These are phyloP conservation scores for Acanthamoeba sp. DNA, from an alignment of 208 protist species.

Conservation along the genomic window DNA sequence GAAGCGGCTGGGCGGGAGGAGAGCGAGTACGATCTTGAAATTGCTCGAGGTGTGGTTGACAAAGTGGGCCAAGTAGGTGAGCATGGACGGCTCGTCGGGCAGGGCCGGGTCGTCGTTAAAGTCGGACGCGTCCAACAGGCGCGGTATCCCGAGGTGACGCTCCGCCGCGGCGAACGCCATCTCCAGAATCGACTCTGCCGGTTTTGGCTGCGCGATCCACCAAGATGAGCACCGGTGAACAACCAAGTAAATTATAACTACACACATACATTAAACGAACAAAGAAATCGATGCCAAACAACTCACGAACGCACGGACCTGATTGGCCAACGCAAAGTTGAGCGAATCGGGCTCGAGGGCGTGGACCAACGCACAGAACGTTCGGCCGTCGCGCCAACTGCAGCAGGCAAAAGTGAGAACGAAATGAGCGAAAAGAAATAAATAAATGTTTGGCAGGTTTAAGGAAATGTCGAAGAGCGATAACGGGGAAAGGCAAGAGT, in stretches of 20 bases:
- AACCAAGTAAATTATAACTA: no score
- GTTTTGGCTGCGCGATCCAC: not conserved
- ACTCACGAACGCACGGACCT: no score
- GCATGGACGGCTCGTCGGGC: not conserved
- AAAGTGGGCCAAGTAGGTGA: slow-evolving; percentile 24
- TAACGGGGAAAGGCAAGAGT: not conserved
- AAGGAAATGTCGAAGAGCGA: not conserved
- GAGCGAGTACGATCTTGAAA: not conserved
- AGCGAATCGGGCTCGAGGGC: not conserved
- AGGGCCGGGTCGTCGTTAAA: not conserved
- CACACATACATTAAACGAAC: no score
- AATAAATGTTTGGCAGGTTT: no score
- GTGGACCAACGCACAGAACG: not conserved
- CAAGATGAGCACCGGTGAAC: no score
- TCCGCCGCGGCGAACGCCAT: not conserved
- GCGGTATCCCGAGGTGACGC: not conserved
- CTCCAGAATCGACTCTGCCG: not conserved
- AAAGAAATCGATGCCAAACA: no score
- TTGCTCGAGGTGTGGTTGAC: not conserved
- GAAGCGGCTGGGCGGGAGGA: not conserved
- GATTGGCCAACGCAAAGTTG: not conserved
- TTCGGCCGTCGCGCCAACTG: slow-evolving; percentile 1
- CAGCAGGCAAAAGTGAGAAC: not conserved
- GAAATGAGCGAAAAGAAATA: not conserved
- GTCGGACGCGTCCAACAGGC: not conserved